phyloP scores from a whole-genome alignment of 2,329 filamentous ascomycete species.

The Aspergillus sp. region DNA sequence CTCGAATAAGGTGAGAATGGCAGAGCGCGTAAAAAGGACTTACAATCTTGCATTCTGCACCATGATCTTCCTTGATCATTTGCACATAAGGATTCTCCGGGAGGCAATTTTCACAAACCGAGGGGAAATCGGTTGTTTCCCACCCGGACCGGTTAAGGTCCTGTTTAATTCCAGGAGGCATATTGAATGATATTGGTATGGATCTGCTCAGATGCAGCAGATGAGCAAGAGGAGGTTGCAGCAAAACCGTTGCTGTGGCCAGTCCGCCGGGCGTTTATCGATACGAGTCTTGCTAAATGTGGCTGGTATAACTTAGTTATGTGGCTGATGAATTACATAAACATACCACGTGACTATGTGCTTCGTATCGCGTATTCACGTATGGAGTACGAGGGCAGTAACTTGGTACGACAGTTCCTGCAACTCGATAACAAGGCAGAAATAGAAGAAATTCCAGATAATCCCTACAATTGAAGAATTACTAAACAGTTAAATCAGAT shows the following conservation, averaged over 20 bases:
- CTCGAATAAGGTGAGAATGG: neutral
- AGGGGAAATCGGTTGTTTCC: constrained; percentile 64
- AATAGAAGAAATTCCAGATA: too few relatives aligned
- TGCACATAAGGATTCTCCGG: constrained; percentile 97
- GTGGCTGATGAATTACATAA: constrained; percentile 3
- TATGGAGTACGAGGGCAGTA: too few relatives aligned
- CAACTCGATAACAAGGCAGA: too few relatives aligned
- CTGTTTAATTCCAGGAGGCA: constrained; percentile 90
- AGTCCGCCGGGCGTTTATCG: constrained; percentile 5
- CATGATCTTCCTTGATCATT: constrained; percentile 97
- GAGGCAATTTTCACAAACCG: constrained; percentile 74
- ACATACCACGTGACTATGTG: too few relatives aligned
- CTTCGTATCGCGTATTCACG: too few relatives aligned
- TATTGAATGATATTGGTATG: constrained; percentile 7
- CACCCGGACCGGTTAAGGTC: constrained; percentile 93
- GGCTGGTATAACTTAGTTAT: neutral
- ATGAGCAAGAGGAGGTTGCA: neutral
- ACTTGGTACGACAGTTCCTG: too few relatives aligned
- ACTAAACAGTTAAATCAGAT: too few relatives aligned
- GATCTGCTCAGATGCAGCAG: neutral
- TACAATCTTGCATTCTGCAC: constrained; percentile 72
- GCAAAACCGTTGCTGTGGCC: neutral
- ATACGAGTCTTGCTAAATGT: constrained; percentile 4
- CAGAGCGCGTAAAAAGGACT: constrained; percentile 6
- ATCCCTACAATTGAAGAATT: too few relatives aligned